A percentile compares a stretch with the other conserved stretches of the same genome.
These are phyloP conservation scores for Phylloporus sp. DNA, from an alignment of 768 basidiomycete species.

Conservation along the genomic window DNA sequence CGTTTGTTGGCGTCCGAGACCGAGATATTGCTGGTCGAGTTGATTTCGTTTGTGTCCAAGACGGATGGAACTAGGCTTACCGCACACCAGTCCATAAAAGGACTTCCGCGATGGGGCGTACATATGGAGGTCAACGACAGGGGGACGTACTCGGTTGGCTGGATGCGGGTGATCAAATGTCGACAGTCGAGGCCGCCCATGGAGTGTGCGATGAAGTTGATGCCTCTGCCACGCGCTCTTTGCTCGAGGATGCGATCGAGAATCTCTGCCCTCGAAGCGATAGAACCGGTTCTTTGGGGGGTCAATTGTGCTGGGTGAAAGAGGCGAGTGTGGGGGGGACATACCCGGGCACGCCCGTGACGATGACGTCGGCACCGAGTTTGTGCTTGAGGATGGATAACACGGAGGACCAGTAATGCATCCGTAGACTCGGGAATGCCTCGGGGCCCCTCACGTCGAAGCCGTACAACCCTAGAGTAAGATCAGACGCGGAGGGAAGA, in stretches of 20 bases:
- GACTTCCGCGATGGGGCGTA: slow-evolving; percentile 93
- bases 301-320: background rate
- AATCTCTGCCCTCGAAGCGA: slow-evolving; percentile 70
- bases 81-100: slow-evolving; percentile 99
- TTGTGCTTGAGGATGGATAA: slow-evolving; percentile 72
- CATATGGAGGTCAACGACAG: slow-evolving; percentile 83
- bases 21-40: slow-evolving; percentile 71
- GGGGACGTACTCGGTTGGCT: slow-evolving; percentile 78
- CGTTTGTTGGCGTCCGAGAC: slow-evolving; percentile 65
- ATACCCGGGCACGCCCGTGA: slow-evolving; percentile 90
- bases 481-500: slow-evolving; percentile 1
- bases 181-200: slow-evolving; percentile 98
- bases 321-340: slow-evolving; percentile 27
- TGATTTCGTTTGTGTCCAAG: slow-evolving; percentile 12
- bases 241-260: slow-evolving; percentile 68
- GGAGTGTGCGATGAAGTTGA: slow-evolving; percentile 94
- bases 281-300: slow-evolving; percentile 76
- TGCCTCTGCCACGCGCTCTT: slow-evolving; percentile 64
- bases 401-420: slow-evolving; percentile 94
- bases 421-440: slow-evolving; percentile 73
- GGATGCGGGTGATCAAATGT: slow-evolving; percentile 82
- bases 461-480: slow-evolving; percentile 74
- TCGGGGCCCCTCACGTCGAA: slow-evolving; percentile 87
- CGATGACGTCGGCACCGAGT: slow-evolving; percentile 91
- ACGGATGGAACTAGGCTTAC: slow-evolving; percentile 38